Conservation (phyloP, 768 basidiomycete species). For the Pulveroboletus frians region DNA sequence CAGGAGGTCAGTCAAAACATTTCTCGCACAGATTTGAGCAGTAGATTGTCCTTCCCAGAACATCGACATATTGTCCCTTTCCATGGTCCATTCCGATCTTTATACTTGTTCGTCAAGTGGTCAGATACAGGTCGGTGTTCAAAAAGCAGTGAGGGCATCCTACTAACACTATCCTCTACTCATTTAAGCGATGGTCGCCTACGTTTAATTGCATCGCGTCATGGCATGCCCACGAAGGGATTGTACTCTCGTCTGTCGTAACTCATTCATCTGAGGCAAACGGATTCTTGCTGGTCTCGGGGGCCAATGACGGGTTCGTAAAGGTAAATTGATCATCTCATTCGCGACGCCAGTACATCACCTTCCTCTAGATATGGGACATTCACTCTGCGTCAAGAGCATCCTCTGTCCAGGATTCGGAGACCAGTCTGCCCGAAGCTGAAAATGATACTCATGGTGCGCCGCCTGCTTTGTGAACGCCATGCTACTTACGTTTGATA, state of each 20-base stretch:
- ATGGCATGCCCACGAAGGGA: constrained; percentile 78
- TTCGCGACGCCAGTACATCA: neutral
- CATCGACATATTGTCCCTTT: constrained; percentile 77
- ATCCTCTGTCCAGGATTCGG: neutral
- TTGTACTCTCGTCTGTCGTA: constrained; percentile 74
- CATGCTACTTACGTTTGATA: constrained; percentile 1
- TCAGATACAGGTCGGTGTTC: constrained; percentile 54
- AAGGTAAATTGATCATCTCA: constrained; percentile 46
- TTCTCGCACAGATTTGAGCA: neutral
- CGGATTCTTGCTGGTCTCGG: constrained; percentile 53
- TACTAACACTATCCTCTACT: neutral
- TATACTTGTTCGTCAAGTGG: constrained; percentile 66
- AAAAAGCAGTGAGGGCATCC: neutral
- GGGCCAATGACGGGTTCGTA: constrained; percentile 81
- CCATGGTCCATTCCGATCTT: constrained; percentile 60
- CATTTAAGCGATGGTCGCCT: constrained; percentile 66
- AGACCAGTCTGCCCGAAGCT: constrained; percentile 2
- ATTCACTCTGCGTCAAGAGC: constrained; percentile 28
- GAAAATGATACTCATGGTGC: constrained; percentile 22
- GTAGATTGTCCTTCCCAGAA: constrained; percentile 37
- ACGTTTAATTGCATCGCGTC: constrained; percentile 81
- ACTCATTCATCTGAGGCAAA: constrained; percentile 32
- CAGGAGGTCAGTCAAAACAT: constrained; percentile 52
- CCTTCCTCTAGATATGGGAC: constrained; percentile 48
- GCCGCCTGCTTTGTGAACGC: neutral